These are phyloP conservation scores for Hyphodiscus sp. DNA, from an alignment of 2,329 filamentous ascomycete species.

Conservation along the genomic window DNA sequence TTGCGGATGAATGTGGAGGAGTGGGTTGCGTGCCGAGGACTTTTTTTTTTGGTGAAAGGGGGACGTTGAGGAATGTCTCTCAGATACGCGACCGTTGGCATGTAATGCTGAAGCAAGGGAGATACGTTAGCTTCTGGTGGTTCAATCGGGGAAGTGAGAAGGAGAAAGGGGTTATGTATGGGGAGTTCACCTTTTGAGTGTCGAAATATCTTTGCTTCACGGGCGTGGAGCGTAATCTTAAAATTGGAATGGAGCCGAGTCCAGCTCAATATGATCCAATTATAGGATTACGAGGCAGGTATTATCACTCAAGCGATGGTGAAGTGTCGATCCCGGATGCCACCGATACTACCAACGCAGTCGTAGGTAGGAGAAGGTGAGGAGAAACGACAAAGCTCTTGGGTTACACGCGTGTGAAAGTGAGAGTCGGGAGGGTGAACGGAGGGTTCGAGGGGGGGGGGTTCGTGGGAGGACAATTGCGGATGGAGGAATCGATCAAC, in stretches of 20 bases:
- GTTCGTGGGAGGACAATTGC: background rate
- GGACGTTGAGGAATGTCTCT: constrained; percentile 22
- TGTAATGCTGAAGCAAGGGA: constrained; percentile 27
- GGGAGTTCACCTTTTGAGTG: constrained; percentile 15
- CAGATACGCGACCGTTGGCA: constrained; percentile 29
- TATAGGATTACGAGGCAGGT: constrained; percentile 1
- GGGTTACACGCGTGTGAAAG: constrained; percentile 1
- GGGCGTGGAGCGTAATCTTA: constrained; percentile 21
- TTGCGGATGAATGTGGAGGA: constrained; percentile 12
- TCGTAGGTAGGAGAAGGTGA: constrained; percentile 1
- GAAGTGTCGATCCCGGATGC: constrained; percentile 6
- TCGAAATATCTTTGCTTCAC: constrained; percentile 9
- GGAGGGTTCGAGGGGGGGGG: background rate
- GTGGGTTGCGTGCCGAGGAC: constrained; percentile 17
- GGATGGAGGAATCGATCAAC: background rate
- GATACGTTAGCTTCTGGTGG: constrained; percentile 22
- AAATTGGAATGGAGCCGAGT: constrained; percentile 13
- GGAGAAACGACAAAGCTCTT: background rate
- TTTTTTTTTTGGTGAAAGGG: constrained; percentile 8
- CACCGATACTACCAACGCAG: constrained; percentile 5
- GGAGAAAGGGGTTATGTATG: constrained; percentile 1
- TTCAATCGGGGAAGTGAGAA: background rate
- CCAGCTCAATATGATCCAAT: constrained; percentile 4
- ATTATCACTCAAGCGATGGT: constrained; percentile 10
- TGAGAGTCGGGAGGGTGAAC: background rate